Base-by-base conservation (phyloP, 75 land plant genomes). In the Picea glauca region DNA sequence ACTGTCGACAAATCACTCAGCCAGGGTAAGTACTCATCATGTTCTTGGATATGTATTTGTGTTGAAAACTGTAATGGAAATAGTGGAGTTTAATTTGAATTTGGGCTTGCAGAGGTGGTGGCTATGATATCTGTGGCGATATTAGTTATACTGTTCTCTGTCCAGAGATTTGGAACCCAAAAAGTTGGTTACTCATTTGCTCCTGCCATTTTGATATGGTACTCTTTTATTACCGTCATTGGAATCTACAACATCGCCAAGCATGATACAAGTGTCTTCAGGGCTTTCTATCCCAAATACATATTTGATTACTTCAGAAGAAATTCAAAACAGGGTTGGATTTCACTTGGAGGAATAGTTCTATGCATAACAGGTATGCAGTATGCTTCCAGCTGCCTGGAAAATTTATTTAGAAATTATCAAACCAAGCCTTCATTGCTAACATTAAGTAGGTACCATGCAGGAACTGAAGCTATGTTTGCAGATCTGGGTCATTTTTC, bases 401-500 rank as follows among this genome's bases (percentile, higher is more conserved):
- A 50, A 50, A 9, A 1, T 0, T 9, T 50, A 50, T 50, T 50
- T 9, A 50, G 56, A 50, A 9, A 0, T 9, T 8, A 50, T 9
- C 13, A 50, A 50, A 50, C 43, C 43, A 4, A 40, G 5, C 43
- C 5, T 40, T 40, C 43, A 40, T 50, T 50, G 56, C 11, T 50
- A 50, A 50, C 11, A 0, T 85, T 72, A 58, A 0, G 23, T 58
- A 1, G 5, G 31, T 43, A 58, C 21, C 1, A 17, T 50, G 60
- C 86, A 90, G 93, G 96, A 58, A 87, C 92, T 17, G 96, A 94
- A 73, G 94, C 94, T 62, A 91, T 94, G 96, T 94, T 91, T 85
- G 90, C 91, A 40, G 94, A 92, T 77, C 74, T 94, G 32, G 90
- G 92, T 13, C 96, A 94, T 76, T 94, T 94, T 93, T 13, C 91